These are phyloP conservation scores for Gossypium thurberi DNA, from an alignment of 345 rosid genomes.

Conservation along the genomic window DNA sequence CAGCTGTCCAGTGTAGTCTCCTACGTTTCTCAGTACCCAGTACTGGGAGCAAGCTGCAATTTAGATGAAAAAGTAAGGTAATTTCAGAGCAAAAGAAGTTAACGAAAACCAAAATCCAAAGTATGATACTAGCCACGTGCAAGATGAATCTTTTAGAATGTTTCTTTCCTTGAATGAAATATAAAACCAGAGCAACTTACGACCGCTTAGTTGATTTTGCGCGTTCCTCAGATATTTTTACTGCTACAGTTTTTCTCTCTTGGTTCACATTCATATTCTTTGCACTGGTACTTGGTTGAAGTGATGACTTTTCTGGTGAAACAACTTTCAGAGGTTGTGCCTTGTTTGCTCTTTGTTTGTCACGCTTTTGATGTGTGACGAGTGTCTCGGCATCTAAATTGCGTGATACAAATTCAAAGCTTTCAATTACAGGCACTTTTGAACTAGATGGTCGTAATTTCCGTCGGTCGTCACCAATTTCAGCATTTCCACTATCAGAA, in stretches of 20 bases:
- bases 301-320: not conserved
- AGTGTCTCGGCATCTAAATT: slow-evolving; percentile 16
- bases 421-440: not conserved
- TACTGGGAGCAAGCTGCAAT: slow-evolving; percentile 19
- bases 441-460: not conserved
- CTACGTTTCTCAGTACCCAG: slow-evolving; percentile 26
- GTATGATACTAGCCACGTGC: not conserved
- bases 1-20: slow-evolving; percentile 31
- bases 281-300: slow-evolving; percentile 4
- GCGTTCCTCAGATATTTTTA: not conserved
- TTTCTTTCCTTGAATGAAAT: not conserved
- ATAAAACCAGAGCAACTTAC: slow-evolving; percentile 21
- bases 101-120: not conserved
- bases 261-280: not conserved
- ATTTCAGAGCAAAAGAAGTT: not conserved
- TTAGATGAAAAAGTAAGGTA: not conserved
- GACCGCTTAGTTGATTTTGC: not conserved
- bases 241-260: not conserved
- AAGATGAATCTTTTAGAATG: not conserved
- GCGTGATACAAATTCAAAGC: slow-evolving; percentile 4
- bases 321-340: not conserved
- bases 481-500: no score
- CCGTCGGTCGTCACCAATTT: no score
- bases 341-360: not conserved
- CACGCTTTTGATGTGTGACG: not conserved